Evolutionary conservation across 106 monocot species (phyloP), one percentile per base, ranked within the genome.

Genomic region (Allium cepa): DNA sequence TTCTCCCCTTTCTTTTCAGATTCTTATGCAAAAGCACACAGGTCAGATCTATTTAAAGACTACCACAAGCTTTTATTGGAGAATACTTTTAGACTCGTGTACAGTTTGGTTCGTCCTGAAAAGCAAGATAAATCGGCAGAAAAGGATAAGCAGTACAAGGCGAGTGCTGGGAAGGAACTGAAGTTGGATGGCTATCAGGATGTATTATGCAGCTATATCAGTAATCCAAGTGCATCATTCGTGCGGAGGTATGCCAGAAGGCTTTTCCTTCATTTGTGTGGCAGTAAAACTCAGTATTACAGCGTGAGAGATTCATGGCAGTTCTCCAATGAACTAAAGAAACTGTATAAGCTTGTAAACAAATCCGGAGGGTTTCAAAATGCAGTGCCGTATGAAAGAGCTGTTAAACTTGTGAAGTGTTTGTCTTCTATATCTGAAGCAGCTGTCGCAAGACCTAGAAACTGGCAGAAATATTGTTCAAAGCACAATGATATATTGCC

Each of bases 1-100:
- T 99, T 87, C 67, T 85, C 89, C 57, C 99, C 93, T 48, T 99
- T 99, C 72, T 99, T 99, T 70, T 87, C 99, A 52, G 93, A 99
- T 85, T 90, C 93, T 60, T 93, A 90, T 74, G 93, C 85, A 51
- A 99, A 93, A 87, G 78, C 90, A 71, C 99, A 93, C 47, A 79
- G 84, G 9, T 58, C 81, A 47, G 93, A 99, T 83, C 65, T 99
- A 26, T 99, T 99, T 67, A 62, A 72, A 61, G 99, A 93, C 52
- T 93, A 87, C 67, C 87, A 99, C 74, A 93, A 84, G 52, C 60
- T 99, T 48, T 73, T 99, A 50, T 60, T 99, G 58, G 99, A 99
- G 71, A 99, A 90, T 64, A 99, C 99, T 59, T 92, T 93, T 60
- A 75, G 99, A 26, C 83, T 99, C 53, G 79, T 99, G 9, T 99